Conservation (phyloP, 2,329 filamentous ascomycete genomes). For the Atkinsonella hypoxylon region DNA sequence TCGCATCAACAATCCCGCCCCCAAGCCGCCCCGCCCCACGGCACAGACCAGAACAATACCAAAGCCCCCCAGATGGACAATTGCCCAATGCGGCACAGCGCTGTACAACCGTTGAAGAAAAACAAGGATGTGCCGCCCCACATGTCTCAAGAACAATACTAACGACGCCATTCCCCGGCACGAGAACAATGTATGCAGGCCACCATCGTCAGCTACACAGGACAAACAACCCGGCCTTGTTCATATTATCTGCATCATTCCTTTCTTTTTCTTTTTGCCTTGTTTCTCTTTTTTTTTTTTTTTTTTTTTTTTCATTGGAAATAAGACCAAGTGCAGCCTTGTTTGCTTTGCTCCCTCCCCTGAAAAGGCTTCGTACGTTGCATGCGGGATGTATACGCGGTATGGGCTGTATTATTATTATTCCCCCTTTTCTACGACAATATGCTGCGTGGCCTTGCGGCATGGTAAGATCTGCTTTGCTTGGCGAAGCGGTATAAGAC, state of each 20-base stretch:
- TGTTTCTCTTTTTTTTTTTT: background rate
- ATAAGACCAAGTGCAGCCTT: too few relatives aligned
- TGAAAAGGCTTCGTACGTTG: too few relatives aligned
- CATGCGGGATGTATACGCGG: background rate
- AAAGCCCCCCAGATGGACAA: background rate
- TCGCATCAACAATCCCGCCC: too few relatives aligned
- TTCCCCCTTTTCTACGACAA: background rate
- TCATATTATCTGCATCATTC: background rate
- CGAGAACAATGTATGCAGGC: conserved; percentile 19
- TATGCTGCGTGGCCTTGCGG: too few relatives aligned
- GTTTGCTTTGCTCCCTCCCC: too few relatives aligned
- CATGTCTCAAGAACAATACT: conserved; percentile 22
- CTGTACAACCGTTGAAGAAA: background rate
- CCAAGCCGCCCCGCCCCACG: background rate
- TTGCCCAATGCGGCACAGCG: too few relatives aligned
- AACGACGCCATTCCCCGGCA: conserved; percentile 16
- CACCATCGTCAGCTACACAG: conserved; percentile 1
- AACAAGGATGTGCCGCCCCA: background rate
- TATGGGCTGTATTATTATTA: background rate
- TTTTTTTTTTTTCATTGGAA: background rate
- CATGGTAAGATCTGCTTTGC: too few relatives aligned
- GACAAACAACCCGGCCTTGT: background rate
- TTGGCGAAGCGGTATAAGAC: too few relatives aligned
- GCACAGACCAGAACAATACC: conserved; percentile 3
- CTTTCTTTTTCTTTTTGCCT: background rate